Conservation (phyloP, 202 grass and related monocot genomes). For the Hordeum pubiflorum region DNA sequence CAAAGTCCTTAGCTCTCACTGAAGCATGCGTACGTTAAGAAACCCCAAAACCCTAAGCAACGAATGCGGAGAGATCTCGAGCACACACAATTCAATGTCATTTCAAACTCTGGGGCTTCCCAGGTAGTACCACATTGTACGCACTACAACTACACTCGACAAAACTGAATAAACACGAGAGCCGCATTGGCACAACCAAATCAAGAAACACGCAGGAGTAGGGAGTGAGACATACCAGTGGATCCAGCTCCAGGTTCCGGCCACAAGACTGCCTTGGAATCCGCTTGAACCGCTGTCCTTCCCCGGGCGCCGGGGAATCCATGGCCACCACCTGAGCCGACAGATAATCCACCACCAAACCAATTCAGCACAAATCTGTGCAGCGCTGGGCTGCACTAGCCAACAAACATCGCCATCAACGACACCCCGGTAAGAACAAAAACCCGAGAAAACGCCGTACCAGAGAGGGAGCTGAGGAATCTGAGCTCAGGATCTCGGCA, state of each 20-base stretch:
- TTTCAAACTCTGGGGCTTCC: constrained; percentile 10
- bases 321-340: constrained; percentile 29
- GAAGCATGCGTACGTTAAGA: not conserved
- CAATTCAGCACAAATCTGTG: constrained; percentile 11
- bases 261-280: constrained; percentile 53
- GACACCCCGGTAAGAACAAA: not conserved
- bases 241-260: constrained; percentile 61
- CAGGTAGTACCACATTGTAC: not conserved
- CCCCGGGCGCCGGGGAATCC: constrained; percentile 40
- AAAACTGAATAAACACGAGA: not conserved
- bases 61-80: constrained; percentile 11
- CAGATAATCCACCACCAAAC: constrained; percentile 11
- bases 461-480: not conserved
- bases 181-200: constrained; percentile 14
- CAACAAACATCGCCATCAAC: constrained; percentile 4
- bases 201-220: not conserved
- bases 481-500: constrained; percentile 39
- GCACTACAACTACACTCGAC: not conserved
- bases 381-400: not conserved
- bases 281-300: constrained; percentile 74
- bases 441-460: not conserved
- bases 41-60: constrained; percentile 28
- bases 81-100: not conserved
- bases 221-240: constrained; percentile 47
- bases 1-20: not conserved